Conservation (phyloP, 805 yeast genomes). For the Yarrowia hollandica region DNA sequence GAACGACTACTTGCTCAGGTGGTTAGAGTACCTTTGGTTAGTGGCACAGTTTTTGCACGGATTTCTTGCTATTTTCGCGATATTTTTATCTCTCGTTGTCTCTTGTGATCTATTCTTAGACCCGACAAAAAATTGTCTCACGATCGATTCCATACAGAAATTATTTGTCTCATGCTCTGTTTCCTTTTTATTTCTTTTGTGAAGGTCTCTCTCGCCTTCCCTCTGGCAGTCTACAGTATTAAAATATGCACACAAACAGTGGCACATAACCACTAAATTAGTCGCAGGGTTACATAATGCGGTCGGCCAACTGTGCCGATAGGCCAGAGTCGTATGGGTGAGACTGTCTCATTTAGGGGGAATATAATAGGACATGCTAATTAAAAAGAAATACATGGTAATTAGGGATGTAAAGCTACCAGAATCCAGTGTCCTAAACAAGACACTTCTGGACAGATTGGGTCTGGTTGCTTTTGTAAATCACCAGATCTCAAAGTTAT, state of each 20-base stretch:
- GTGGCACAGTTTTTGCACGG: too few relatives aligned
- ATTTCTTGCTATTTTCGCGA: not conserved
- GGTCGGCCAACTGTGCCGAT: too few relatives aligned
- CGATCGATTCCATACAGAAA: not conserved
- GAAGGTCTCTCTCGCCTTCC: too few relatives aligned
- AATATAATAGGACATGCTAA: not conserved
- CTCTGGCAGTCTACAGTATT: too few relatives aligned
- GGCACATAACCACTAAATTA: not conserved
- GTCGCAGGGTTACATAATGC: not conserved
- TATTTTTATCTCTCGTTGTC: not conserved
- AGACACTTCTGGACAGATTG: not conserved
- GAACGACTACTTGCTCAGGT: too few relatives aligned
- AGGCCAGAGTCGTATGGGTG: not conserved
- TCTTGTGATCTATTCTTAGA: constrained; percentile 2
- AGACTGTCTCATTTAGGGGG: constrained; percentile 3
- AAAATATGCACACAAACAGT: not conserved
- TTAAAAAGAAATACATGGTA: too few relatives aligned
- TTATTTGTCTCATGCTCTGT: not conserved
- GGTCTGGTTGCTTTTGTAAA: constrained; percentile 3
- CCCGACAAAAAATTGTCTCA: constrained; percentile 5
- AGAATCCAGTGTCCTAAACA: not conserved
- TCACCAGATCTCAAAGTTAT: not conserved
- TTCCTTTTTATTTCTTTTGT: not conserved
- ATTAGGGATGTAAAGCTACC: not conserved
- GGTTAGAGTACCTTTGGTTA: too few relatives aligned